These are phyloP conservation scores for Sugiyamaella marilandica DNA, from an alignment of 805 yeast species.

Conservation along the genomic window DNA sequence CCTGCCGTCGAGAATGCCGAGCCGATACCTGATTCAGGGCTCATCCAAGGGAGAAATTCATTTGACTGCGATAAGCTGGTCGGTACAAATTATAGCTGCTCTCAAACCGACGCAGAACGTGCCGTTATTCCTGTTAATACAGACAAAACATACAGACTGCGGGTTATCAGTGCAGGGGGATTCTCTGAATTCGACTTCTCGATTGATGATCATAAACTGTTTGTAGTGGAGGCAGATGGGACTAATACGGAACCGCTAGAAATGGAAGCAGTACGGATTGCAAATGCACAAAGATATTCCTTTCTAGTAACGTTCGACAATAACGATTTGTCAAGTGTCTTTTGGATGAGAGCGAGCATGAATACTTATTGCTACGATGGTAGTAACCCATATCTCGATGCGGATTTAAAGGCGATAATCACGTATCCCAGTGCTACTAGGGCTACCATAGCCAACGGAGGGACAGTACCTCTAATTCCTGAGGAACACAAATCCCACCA, in stretches of 20 bases:
- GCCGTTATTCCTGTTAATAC: slow-evolving; percentile 20
- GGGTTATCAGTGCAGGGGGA: slow-evolving; percentile 33
- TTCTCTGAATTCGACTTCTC: slow-evolving; percentile 32
- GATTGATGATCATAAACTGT: slow-evolving; percentile 28
- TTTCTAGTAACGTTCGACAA: slow-evolving; percentile 46
- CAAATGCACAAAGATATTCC: slow-evolving; percentile 80
- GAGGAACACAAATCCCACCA: slow-evolving; percentile 2
- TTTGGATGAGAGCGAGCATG: slow-evolving; percentile 39
- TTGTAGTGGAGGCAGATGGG: slow-evolving; percentile 36
- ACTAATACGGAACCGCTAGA: slow-evolving; percentile 24
- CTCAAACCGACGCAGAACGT: slow-evolving; percentile 16
- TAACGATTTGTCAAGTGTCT: slow-evolving; percentile 27
- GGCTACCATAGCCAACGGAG: slow-evolving; percentile 18
- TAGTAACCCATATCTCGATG: slow-evolving; percentile 33
- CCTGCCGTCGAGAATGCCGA: slow-evolving; percentile 39
- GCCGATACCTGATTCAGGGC: slow-evolving; percentile 38
- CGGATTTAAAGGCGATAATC: slow-evolving; percentile 33
- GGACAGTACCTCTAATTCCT: slow-evolving; percentile 6
- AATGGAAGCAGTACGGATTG: slow-evolving; percentile 29
- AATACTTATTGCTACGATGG: slow-evolving; percentile 36
- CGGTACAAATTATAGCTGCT: slow-evolving; percentile 21
- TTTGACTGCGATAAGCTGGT: slow-evolving; percentile 27
- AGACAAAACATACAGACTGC: slow-evolving; percentile 20
- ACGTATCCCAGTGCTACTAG: slow-evolving; percentile 28
- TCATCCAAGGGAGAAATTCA: slow-evolving; percentile 38